Percentiles rank a stretch among this genome's conserved stretches.
These are phyloP conservation scores for Lipomyces mesembrius DNA, from an alignment of 805 yeast genomes.

Conservation along the genomic window DNA sequence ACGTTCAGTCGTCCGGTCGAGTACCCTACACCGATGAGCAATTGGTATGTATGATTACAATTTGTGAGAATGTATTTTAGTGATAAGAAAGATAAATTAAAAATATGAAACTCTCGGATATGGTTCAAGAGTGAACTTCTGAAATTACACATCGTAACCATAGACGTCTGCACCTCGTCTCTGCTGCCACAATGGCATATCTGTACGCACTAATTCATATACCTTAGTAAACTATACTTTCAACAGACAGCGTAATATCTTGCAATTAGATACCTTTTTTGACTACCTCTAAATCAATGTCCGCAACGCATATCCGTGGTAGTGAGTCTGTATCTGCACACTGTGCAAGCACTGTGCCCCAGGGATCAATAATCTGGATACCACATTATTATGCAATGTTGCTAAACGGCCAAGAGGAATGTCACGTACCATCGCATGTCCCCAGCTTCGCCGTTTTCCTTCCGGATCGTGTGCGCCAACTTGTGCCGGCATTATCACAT, in stretches of 20 bases:
- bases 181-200: constrained; percentile 81
- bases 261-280: constrained; percentile 43
- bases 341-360: constrained; percentile 80
- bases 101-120: too few species aligned
- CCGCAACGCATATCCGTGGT: constrained; percentile 62
- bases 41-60: too few species aligned
- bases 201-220: constrained; percentile 52
- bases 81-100: too few species aligned
- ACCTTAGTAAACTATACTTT: not conserved
- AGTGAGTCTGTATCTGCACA: constrained; percentile 53
- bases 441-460: constrained; percentile 73
- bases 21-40: too few species aligned
- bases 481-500: constrained; percentile 90
- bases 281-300: constrained; percentile 60
- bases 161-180: constrained; percentile 64
- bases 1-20: too few species aligned
- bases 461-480: constrained; percentile 71
- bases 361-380: constrained; percentile 71
- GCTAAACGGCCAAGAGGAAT: not conserved
- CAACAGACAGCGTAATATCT: not conserved
- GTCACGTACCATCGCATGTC: constrained; percentile 64
- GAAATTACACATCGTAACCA: constrained; percentile 42
- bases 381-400: not conserved
- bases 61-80: too few species aligned
- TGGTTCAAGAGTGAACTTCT: too few species aligned